These are phyloP conservation scores for Lasiosphaeria miniovina DNA, from an alignment of 495 filamentous ascomycete species.

Conservation along the genomic window DNA sequence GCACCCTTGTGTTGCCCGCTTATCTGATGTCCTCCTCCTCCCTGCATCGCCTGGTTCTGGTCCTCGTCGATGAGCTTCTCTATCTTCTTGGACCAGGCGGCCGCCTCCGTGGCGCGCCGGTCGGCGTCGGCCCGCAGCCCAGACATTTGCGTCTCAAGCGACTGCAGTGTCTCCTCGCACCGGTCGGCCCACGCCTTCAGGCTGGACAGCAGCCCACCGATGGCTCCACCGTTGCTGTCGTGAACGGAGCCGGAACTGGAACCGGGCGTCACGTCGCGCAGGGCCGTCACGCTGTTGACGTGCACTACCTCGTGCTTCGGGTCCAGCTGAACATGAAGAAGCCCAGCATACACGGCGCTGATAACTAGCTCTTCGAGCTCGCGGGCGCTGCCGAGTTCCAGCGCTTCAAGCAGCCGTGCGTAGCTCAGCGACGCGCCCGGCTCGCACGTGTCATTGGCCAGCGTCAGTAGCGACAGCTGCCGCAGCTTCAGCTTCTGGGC, in stretches of 20 bases:
- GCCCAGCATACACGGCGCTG: slow-evolving; percentile 78
- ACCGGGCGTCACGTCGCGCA: slow-evolving; percentile 77
- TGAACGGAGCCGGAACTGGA: no score
- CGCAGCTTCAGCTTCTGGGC: slow-evolving; percentile 82
- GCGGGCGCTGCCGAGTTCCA: slow-evolving; percentile 63
- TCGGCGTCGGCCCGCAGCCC: slow-evolving; percentile 54
- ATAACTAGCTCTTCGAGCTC: slow-evolving; percentile 90
- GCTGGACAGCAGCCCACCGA: slow-evolving; percentile 62
- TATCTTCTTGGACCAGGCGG: slow-evolving; percentile 44
- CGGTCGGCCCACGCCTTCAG: slow-evolving; percentile 72
- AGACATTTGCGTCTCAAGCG: slow-evolving; percentile 70
- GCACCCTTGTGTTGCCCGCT: slow-evolving; percentile 22
- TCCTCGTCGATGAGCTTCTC: slow-evolving; percentile 45
- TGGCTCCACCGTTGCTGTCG: slow-evolving; percentile 51
- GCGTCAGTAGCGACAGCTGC: slow-evolving; percentile 81
- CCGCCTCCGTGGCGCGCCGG: slow-evolving; percentile 49
- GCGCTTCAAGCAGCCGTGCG: slow-evolving; percentile 57
- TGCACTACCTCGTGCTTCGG: slow-evolving; percentile 66
- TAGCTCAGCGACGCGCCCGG: slow-evolving; percentile 59
- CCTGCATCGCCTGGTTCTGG: slow-evolving; percentile 17
- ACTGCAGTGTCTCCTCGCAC: slow-evolving; percentile 69
- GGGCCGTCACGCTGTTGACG: slow-evolving; percentile 73
- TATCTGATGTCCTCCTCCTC: no score
- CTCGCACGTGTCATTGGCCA: slow-evolving; percentile 53
- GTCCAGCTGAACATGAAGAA: slow-evolving; percentile 79